Percentiles rank a stretch among this genome's conserved stretches.
Evolutionary conservation across 2,329 filamentous ascomycete genomes (phyloP).

Genomic region (Fusarium sp.): DNA sequence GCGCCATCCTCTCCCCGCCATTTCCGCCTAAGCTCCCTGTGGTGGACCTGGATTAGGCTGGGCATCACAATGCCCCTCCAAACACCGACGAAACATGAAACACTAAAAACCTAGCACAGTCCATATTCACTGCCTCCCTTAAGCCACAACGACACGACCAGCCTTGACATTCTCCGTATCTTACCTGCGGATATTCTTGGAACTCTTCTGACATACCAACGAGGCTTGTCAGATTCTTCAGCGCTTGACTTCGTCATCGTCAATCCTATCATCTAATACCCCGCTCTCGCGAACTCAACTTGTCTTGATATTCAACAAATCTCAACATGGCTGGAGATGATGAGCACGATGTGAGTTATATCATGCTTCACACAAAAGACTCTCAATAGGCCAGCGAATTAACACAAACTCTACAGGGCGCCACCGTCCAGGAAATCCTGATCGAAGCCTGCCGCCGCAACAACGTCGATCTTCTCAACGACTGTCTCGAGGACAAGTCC

Average conservation of each 20-base stretch:
- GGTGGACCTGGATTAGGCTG: constrained; percentile 9
- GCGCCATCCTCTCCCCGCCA: constrained; percentile 32
- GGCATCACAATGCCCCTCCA: constrained; percentile 31
- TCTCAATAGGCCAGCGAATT: neutral
- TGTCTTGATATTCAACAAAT: constrained; percentile 2
- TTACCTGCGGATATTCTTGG: neutral
- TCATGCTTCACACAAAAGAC: neutral
- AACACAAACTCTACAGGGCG: constrained; percentile 64
- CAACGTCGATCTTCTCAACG: constrained; percentile 85
- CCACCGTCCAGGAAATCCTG: constrained; percentile 84
- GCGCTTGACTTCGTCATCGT: constrained; percentile 6
- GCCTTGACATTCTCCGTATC: neutral
- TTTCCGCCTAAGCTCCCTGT: constrained; percentile 23
- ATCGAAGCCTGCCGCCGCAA: constrained; percentile 94
- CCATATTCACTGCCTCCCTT: constrained; percentile 24
- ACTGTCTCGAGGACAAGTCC: constrained; percentile 73
- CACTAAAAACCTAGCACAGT: constrained; percentile 9
- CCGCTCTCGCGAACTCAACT: constrained; percentile 24
- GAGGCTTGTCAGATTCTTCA: neutral
- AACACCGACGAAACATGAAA: constrained; percentile 24
- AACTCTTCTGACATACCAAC: too few species aligned
- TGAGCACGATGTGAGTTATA: constrained; percentile 51
- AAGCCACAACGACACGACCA: constrained; percentile 12
- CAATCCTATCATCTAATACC: constrained; percentile 25
- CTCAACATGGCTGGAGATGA: constrained; percentile 47